phyloP scores from a whole-genome alignment of 2,329 filamentous ascomycete genomes.

The Endothia cerciana region DNA sequence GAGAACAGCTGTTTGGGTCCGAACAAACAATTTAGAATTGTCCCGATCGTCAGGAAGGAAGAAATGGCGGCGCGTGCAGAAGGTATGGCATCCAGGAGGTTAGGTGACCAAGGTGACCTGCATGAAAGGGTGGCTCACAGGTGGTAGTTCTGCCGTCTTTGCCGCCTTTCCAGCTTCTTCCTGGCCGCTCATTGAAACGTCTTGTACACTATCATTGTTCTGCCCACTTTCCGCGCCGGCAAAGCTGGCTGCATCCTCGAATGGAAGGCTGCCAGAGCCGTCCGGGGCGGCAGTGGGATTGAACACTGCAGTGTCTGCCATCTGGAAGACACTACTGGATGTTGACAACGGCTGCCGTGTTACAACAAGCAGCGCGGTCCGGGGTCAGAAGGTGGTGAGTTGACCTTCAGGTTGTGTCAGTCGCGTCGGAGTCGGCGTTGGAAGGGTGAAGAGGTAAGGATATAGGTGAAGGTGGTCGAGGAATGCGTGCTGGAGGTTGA shows the following conservation, averaged over 20 bases:
- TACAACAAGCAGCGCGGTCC: neutral
- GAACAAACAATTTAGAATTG: neutral
- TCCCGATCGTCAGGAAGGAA: neutral
- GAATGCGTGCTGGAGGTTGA: neutral
- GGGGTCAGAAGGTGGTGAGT: too few species aligned
- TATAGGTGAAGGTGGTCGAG: neutral
- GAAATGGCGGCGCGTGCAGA: neutral
- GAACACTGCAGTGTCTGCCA: slow-evolving; percentile 20
- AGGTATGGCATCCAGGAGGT: neutral
- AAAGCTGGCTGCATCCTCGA: neutral
- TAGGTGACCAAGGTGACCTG: neutral
- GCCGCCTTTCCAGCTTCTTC: slow-evolving; percentile 19
- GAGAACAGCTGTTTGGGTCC: neutral
- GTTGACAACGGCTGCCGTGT: neutral
- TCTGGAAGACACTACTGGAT: neutral
- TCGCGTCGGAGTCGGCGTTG: too few species aligned
- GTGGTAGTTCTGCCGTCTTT: slow-evolving; percentile 7
- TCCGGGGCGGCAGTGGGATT: slow-evolving; percentile 16
- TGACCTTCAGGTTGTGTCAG: neutral
- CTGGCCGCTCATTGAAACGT: slow-evolving; percentile 19
- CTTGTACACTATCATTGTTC: slow-evolving; percentile 17
- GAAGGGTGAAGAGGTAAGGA: neutral
- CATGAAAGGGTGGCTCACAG: slow-evolving; percentile 14
- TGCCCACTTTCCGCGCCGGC: slow-evolving; percentile 2
- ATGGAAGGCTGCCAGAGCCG: neutral